Conservation (phyloP, 2,329 filamentous ascomycete genomes). For the Aureobasidium sp. region DNA sequence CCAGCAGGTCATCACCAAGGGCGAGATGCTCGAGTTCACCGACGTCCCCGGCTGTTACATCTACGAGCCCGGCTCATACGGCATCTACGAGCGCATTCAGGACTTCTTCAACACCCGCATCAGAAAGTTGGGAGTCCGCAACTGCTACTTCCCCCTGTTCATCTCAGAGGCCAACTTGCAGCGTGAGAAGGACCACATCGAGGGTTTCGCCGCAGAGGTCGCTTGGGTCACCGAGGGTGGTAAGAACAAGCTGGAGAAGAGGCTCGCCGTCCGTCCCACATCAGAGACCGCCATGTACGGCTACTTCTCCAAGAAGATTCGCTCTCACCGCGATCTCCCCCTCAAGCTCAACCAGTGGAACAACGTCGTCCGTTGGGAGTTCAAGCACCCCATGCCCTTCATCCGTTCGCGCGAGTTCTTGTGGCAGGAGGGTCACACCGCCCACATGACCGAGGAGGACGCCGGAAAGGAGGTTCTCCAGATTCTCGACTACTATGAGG, state of each 20-base stretch:
- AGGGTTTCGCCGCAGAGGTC: constrained; percentile 93
- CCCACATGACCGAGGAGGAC: constrained; percentile 74
- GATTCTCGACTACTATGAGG: constrained; percentile 88
- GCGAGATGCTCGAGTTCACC: constrained; percentile 96
- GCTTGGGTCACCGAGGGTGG: constrained; percentile 87
- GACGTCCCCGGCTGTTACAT: constrained; percentile 98
- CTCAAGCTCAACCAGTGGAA: constrained; percentile 98
- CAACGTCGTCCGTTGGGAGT: constrained; percentile 90
- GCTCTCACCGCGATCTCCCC: constrained; percentile 89
- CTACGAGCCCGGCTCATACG: constrained; percentile 62
- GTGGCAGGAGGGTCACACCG: constrained; percentile 96
- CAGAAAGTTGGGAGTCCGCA: constrained; percentile 84
- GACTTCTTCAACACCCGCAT: constrained; percentile 57
- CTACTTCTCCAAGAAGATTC: constrained; percentile 95
- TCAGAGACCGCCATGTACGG: constrained; percentile 84
- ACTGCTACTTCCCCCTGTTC: constrained; percentile 95
- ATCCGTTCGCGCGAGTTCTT: constrained; percentile 89
- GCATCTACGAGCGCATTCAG: constrained; percentile 61
- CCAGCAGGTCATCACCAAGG: constrained; percentile 93
- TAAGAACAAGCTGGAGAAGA: constrained; percentile 83
- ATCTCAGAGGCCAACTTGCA: constrained; percentile 81
- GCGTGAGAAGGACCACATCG: constrained; percentile 88
- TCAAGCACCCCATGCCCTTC: constrained; percentile 82
- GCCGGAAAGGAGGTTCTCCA: constrained; percentile 81
- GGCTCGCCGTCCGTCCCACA: constrained; percentile 60